Conservation (phyloP, 2,329 filamentous ascomycete genomes). For the Aspergillus quadricinctus region DNA sequence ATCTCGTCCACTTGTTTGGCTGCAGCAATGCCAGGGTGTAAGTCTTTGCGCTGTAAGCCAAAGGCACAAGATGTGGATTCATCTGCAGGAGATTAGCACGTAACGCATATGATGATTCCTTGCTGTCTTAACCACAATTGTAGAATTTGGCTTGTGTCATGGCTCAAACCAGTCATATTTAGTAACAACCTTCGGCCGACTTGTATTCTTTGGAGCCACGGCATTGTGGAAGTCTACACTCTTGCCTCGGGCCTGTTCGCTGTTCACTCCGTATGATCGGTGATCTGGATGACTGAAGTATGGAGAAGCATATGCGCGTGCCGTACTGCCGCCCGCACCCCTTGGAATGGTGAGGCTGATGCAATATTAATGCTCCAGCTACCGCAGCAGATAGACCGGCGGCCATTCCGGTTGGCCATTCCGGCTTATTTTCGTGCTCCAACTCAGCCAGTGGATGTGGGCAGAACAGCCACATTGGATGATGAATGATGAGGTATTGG, state of each 20-base stretch:
- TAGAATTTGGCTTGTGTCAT: not conserved
- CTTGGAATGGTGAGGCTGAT: slow-evolving; percentile 16
- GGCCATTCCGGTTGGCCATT: not conserved
- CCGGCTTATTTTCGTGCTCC: slow-evolving; percentile 23
- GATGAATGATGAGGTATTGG: slow-evolving; percentile 20
- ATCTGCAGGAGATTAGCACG: too few relatives aligned
- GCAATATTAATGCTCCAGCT: slow-evolving; percentile 7
- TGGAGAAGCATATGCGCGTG: not conserved
- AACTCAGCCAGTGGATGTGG: slow-evolving; percentile 7
- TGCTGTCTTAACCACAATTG: too few relatives aligned
- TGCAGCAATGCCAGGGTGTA: not conserved
- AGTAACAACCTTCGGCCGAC: not conserved
- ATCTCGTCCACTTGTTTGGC: not conserved
- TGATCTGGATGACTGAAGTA: not conserved
- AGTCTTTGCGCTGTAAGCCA: too few relatives aligned
- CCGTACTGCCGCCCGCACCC: not conserved
- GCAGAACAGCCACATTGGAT: slow-evolving; percentile 5
- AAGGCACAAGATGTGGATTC: too few relatives aligned
- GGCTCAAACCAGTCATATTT: not conserved
- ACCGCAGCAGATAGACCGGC: slow-evolving; percentile 2
- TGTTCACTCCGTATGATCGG: too few relatives aligned
- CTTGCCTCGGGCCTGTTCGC: not conserved
- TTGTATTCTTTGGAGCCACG: not conserved
- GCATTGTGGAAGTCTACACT: not conserved
- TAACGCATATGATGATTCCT: not conserved